Evolutionary conservation across 2,329 filamentous ascomycete genomes (phyloP).

Genomic region (Parastagonospora nodorum): DNA sequence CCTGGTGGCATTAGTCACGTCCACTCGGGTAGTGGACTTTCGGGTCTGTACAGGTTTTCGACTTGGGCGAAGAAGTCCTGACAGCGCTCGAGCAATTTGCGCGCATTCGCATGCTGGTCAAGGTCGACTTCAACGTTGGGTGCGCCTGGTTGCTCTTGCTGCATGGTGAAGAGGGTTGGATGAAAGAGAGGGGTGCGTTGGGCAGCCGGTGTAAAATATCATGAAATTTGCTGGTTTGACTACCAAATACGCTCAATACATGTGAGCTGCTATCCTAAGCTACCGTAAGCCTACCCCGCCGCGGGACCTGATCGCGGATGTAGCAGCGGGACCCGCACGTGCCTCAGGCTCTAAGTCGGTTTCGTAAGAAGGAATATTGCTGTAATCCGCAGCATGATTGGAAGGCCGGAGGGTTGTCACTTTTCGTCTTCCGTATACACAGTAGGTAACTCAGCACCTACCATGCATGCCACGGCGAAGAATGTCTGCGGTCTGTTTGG

Average conservation of each 20-base stretch:
- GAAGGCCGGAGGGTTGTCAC: neutral
- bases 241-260: too few relatives aligned
- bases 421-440: neutral
- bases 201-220: too few relatives aligned
- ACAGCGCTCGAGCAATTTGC: slow-evolving; percentile 25
- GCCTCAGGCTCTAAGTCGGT: too few relatives aligned
- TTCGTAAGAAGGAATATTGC: too few relatives aligned
- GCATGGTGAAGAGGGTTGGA: neutral
- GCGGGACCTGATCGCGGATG: too few relatives aligned
- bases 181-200: too few relatives aligned
- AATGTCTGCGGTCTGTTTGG: neutral
- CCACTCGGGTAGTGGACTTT: neutral
- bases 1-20: slow-evolving; percentile 15
- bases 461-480: neutral
- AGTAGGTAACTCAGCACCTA: neutral
- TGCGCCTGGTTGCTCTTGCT: slow-evolving; percentile 2
- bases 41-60: slow-evolving; percentile 26
- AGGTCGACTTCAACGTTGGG: slow-evolving; percentile 18
- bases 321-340: too few relatives aligned
- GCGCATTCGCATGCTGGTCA: slow-evolving; percentile 23
- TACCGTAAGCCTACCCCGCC: too few relatives aligned
- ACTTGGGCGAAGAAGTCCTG: slow-evolving; percentile 38
- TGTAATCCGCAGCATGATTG: too few relatives aligned
- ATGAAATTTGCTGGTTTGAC: neutral
- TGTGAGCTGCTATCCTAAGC: too few relatives aligned